Evolutionary conservation across 2,329 filamentous ascomycete species (phyloP).

Genomic region (Hymenoscyphus fraxineus): DNA sequence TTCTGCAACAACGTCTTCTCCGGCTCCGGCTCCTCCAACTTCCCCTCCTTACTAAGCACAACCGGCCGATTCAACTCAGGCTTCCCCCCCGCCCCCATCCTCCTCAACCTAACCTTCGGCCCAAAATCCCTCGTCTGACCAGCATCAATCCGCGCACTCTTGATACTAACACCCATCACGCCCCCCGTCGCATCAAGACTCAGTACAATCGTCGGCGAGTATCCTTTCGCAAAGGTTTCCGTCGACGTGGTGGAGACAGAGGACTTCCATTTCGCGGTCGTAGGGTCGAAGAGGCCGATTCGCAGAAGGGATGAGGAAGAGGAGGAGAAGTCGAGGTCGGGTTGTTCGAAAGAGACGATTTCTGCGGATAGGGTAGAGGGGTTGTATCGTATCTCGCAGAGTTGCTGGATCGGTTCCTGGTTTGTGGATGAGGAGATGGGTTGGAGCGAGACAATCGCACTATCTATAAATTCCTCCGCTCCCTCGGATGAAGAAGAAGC

Average conservation of each 20-base stretch:
- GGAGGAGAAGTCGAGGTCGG: not conserved
- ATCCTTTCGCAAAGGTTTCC: slow-evolving; percentile 59
- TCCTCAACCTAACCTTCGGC: slow-evolving; percentile 52
- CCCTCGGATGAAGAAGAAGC: slow-evolving; percentile 15
- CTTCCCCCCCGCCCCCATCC: slow-evolving; percentile 47
- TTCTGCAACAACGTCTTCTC: slow-evolving; percentile 67
- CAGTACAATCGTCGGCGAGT: slow-evolving; percentile 53
- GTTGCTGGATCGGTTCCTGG: slow-evolving; percentile 34
- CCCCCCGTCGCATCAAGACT: slow-evolving; percentile 45
- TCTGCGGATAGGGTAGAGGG: slow-evolving; percentile 41
- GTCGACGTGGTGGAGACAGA: slow-evolving; percentile 53
- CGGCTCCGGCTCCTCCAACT: slow-evolving; percentile 49
- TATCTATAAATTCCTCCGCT: slow-evolving; percentile 35
- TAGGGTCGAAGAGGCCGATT: slow-evolving; percentile 53
- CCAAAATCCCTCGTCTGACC: slow-evolving; percentile 63
- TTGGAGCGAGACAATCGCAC: slow-evolving; percentile 32
- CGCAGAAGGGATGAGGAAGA: slow-evolving; percentile 39
- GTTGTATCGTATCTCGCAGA: slow-evolving; percentile 57
- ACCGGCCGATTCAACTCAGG: slow-evolving; percentile 62
- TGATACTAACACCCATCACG: slow-evolving; percentile 49
- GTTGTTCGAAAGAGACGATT: slow-evolving; percentile 34
- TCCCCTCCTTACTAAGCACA: slow-evolving; percentile 57
- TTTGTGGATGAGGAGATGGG: slow-evolving; percentile 18
- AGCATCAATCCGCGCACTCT: slow-evolving; percentile 59
- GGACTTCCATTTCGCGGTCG: slow-evolving; percentile 46